Conservation (phyloP, 2,329 filamentous ascomycete genomes). For the Verticillium isaacii region DNA sequence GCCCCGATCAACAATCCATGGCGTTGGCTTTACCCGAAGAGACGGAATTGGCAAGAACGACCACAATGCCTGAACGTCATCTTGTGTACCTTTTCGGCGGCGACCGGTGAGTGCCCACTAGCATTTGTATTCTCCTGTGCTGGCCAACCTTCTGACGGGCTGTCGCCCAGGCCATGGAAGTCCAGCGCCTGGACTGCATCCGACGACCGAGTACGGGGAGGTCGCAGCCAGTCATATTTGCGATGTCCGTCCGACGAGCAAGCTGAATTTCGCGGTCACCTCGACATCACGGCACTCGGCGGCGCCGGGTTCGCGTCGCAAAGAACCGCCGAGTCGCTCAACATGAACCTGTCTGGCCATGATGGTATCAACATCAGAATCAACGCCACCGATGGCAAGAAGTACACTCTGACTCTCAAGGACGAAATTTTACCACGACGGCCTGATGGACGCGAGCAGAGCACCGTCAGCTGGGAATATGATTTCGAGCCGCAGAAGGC, state of each 20-base stretch:
- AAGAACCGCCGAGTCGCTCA: conserved; percentile 54
- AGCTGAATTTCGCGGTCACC: conserved; percentile 61
- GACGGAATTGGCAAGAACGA: too few species aligned
- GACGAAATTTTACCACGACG: conserved; percentile 56
- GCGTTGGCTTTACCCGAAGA: too few species aligned
- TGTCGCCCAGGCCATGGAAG: conserved; percentile 48
- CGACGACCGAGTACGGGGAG: conserved; percentile 75
- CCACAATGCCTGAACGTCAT: neutral
- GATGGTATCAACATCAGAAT: conserved; percentile 56
- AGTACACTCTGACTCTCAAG: conserved; percentile 72
- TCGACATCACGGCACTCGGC: conserved; percentile 71
- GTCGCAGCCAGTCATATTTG: conserved; percentile 56
- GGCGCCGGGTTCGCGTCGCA: conserved; percentile 82
- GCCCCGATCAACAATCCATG: too few species aligned
- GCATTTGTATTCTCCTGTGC: too few species aligned
- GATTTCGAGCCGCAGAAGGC: conserved; percentile 47
- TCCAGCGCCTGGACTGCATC: conserved; percentile 59
- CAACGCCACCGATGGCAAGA: conserved; percentile 53
- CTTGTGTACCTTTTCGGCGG: conserved; percentile 32
- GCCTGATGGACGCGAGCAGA: conserved; percentile 64
- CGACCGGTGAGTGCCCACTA: conserved; percentile 24
- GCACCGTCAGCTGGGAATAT: conserved; percentile 69
- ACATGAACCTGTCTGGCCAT: conserved; percentile 60
- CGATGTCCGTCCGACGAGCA: conserved; percentile 21
- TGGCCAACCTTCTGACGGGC: neutral